Conservation (phyloP, 2,329 filamentous ascomycete species). For the Pseudopithomyces chartarum region DNA sequence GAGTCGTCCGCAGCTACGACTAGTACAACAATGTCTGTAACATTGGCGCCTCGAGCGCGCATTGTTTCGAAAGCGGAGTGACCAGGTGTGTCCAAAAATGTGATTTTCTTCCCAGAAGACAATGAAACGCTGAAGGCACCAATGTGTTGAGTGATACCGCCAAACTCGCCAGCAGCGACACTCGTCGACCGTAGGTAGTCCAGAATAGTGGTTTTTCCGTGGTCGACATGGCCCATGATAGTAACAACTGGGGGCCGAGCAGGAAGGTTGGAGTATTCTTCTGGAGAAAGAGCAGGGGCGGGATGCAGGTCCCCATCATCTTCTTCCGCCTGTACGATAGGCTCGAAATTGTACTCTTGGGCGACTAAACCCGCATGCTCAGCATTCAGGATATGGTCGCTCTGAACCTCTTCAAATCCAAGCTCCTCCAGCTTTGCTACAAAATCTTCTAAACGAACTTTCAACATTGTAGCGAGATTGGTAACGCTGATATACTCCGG, state of each 20-base stretch:
- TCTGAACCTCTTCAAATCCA: conserved; percentile 86
- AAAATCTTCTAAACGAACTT: conserved; percentile 73
- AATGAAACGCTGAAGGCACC: conserved; percentile 93
- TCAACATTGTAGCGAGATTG: conserved; percentile 76
- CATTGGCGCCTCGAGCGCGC: conserved; percentile 91
- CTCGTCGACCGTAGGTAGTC: conserved; percentile 94
- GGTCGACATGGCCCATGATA: conserved; percentile 99
- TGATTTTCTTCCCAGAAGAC: conserved; percentile 82
- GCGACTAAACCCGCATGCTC: conserved; percentile 90
- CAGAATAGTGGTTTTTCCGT: conserved; percentile 95
- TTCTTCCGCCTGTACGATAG: conserved; percentile 69
- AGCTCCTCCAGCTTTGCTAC: conserved; percentile 77
- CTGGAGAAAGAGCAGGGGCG: conserved; percentile 48
- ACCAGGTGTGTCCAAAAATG: conserved; percentile 94
- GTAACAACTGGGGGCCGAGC: conserved; percentile 89
- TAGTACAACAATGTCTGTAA: conserved; percentile 94
- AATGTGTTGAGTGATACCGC: conserved; percentile 98
- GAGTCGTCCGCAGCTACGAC: conserved; percentile 97
- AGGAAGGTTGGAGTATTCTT: conserved; percentile 72
- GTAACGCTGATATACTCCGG: conserved; percentile 92
- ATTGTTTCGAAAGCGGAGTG: conserved; percentile 96
- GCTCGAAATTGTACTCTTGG: conserved; percentile 90
- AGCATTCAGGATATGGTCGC: conserved; percentile 85
- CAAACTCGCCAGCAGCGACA: conserved; percentile 87
- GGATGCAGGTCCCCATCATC: conserved; percentile 74